Base-by-base conservation (phyloP, 805 yeast species). In the Sugiyamaella smithiae region DNA sequence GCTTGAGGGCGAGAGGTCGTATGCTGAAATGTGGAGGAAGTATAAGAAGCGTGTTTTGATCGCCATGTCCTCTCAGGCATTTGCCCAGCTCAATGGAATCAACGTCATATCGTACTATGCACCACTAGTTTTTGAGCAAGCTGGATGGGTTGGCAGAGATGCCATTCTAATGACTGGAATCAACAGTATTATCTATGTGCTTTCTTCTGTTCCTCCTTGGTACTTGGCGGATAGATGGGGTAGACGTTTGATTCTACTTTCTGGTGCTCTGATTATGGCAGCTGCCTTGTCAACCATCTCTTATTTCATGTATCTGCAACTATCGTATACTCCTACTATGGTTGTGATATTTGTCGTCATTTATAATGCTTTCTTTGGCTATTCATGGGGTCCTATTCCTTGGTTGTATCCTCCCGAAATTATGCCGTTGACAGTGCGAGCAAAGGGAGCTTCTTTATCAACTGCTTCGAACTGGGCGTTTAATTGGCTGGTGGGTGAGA, bases 391-490 rank as follows among this genome's bases (percentile, higher is more conserved):
- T 7, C 96, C 96, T 2, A 82, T 89, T 47, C 95, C 95, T 9
- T 88, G 97, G 97, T 67, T 84, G 36, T 81, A 84, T 65, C 88
- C 90, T 57, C 84, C 87, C 52, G 96, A 88, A 67, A 88, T 90
- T 43, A 76, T 89, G 47, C 97, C 97, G 0, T 77, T 86, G 54
- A 74, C 83, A 16, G 88, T 88, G 8, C 77, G 97, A 46, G 88
- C 96, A 2, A 85, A 88, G 58, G 96, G 96, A 50, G 95, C 96
- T 0, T 87, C 95, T 1, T 70, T 88, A 53, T 84, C 95, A 0
- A 89, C 97, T 1, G 96, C 96, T 1, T 79, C 95, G 4, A 90
- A 89, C 65, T 89, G 97, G 97, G 76, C 87, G 5, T 89, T 88
- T 71, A 89, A 89, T 68, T 90, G 88, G 72, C 69, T 90, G 29